A percentile compares a stretch with the other conserved stretches of the same genome.
Conservation (phyloP, 257 asterid species). For the Nicotiana tomentosiformis region DNA sequence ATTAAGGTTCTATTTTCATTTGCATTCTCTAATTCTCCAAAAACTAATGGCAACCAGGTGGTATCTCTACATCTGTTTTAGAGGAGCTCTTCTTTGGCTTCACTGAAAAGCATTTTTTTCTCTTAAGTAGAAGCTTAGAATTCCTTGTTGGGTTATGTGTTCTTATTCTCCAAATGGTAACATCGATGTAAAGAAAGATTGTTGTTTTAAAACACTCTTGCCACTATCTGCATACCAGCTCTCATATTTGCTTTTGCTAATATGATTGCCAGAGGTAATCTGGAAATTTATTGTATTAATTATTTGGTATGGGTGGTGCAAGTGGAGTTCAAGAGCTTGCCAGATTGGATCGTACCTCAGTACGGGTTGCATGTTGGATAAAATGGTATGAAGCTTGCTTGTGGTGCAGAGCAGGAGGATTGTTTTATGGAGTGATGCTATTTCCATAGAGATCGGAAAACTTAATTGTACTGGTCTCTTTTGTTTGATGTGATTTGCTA, state of each 20-base stretch:
- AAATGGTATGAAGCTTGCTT: not conserved
- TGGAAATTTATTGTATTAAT: not conserved
- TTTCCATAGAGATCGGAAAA: not conserved
- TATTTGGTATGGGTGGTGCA: not conserved
- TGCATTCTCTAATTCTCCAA: not conserved
- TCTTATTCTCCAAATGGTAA: not conserved
- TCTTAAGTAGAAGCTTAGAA: not conserved
- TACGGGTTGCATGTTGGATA: not conserved
- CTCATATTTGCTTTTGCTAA: not conserved
- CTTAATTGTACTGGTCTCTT: not conserved
- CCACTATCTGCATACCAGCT: not conserved
- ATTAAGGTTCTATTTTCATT: not conserved
- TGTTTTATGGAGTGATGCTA: not conserved
- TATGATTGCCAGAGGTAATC: not conserved
- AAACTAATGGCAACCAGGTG: not conserved
- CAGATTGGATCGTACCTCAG: not conserved
- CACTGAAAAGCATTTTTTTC: not conserved
- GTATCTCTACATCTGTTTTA: not conserved
- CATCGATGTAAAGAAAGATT: not conserved
- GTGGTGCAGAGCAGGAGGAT: not conserved
- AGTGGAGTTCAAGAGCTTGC: not conserved
- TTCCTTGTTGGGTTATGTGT: not conserved
- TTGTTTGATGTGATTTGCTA: not conserved
- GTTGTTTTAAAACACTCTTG: not conserved
- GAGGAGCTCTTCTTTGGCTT: not conserved